Evolutionary conservation across 768 basidiomycete species (phyloP), one percentile per base, ranked within the genome.

Genomic region (Sporobolomyces pararoseus): DNA sequence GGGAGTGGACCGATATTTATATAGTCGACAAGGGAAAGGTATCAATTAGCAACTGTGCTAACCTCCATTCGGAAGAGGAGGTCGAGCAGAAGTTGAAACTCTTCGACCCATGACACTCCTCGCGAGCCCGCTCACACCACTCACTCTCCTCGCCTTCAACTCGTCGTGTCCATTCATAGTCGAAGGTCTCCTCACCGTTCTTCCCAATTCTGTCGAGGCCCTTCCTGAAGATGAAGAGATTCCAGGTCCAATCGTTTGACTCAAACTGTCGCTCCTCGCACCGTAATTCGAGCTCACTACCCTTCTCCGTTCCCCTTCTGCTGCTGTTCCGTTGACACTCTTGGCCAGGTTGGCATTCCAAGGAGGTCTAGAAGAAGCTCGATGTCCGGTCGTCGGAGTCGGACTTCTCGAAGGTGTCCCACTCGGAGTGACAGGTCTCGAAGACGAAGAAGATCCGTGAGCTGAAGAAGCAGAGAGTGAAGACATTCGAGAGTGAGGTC

Each of bases 51-150:
- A n/a, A n/a, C n/a, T n/a, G n/a, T n/a, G n/a, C 35, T 39, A 59
- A 46, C 27, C 42, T 17, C 58, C 58, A 29, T 59, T 46, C 58
- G 58, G 58, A 3, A 58, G n/a, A 4, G 55, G 55, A 7, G 55
- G 55, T 42, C 37, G 55, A 58, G 27, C 21, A 17, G 52, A 54
- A 9, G 37, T 39, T 32, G 59, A 61, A 16, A 31, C 57, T 42
- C 64, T 57, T 34, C 64, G 23, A 14, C 64, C 55, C 34, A 66
- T 59, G 13, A 66, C 65, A 29, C 65, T 66, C 49, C 65, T 59
- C 57, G 65, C 57, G 10, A 66, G n/a, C 3, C 65, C 65, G 39
- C 37, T 52, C 47, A 51, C 34, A 2, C 65, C 57, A 25, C 49
- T 39, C 7, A 25, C 59, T 34, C 59, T 2, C 25, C 59, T 31